Evolutionary conservation across 1,284 basidiomycete genomes (phyloP).

Genomic region (Marasmius sp.): DNA sequence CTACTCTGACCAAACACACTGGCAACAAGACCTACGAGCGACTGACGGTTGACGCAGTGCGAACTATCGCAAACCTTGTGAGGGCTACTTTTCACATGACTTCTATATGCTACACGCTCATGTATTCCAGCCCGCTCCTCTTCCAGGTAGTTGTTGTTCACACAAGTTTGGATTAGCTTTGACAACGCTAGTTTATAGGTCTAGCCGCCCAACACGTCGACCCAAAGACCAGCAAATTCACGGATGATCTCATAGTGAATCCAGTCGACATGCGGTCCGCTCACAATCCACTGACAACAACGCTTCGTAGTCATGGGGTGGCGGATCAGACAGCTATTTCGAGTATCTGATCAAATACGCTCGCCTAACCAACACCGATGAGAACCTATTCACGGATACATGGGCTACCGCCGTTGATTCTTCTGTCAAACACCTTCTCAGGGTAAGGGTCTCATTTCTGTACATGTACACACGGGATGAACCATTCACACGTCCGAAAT

Average conservation of each 20-base stretch:
- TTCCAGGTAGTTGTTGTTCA: slow-evolving; percentile 29
- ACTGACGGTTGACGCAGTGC: slow-evolving; percentile 35
- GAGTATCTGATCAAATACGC: slow-evolving; percentile 79
- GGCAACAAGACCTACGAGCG: slow-evolving; percentile 24
- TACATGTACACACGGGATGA: slow-evolving; percentile 15
- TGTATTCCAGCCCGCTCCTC: slow-evolving; percentile 38
- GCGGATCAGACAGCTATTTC: slow-evolving; percentile 69
- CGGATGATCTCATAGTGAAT: slow-evolving; percentile 63
- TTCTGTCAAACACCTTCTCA: slow-evolving; percentile 56
- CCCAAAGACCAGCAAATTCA: slow-evolving; percentile 49
- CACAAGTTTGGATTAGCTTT: background rate
- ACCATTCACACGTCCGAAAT: slow-evolving; percentile 21
- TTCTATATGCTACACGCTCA: background rate
- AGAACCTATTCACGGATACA: slow-evolving; percentile 58
- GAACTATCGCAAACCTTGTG: slow-evolving; percentile 34
- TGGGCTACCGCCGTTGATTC: slow-evolving; percentile 72
- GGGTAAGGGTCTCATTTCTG: slow-evolving; percentile 32
- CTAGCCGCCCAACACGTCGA: slow-evolving; percentile 61
- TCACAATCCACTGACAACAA: background rate
- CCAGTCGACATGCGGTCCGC: background rate
- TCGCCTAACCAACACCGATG: slow-evolving; percentile 60
- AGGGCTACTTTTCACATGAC: slow-evolving; percentile 26
- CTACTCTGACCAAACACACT: slow-evolving; percentile 30
- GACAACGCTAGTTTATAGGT: slow-evolving; percentile 29
- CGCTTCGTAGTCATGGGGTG: slow-evolving; percentile 58